Percentiles rank a stretch among this genome's conserved stretches.
Evolutionary conservation across 2,329 filamentous ascomycete genomes (phyloP).

Genomic region (Orbilia blumenaviensis): DNA sequence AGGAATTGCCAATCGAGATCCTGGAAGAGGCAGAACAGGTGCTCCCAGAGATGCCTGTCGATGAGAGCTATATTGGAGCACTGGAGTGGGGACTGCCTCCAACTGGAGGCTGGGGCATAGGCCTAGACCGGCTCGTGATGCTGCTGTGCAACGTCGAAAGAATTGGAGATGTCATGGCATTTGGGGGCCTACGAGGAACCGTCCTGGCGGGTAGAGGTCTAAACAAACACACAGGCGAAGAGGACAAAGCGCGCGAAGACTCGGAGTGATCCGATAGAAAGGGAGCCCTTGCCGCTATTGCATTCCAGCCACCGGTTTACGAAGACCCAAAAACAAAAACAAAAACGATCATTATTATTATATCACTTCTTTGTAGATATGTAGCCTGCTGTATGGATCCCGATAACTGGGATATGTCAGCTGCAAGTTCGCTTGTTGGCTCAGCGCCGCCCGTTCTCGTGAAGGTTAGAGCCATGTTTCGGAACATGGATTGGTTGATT

Average conservation of each 20-base stretch:
- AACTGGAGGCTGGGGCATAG: constrained; percentile 96
- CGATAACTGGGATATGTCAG: background rate
- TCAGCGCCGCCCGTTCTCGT: background rate
- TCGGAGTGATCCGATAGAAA: background rate
- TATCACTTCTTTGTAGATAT: background rate
- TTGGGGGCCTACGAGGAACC: constrained; percentile 79
- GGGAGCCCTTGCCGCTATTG: too few species aligned
- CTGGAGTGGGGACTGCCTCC: constrained; percentile 91
- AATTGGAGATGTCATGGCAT: constrained; percentile 86
- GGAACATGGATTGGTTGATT: background rate
- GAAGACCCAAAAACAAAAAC: too few species aligned
- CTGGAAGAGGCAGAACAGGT: constrained; percentile 60
- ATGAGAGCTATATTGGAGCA: constrained; percentile 84
- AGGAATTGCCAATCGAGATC: constrained; percentile 41
- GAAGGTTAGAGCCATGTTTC: constrained; percentile 6
- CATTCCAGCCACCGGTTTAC: too few species aligned
- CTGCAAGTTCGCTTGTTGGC: background rate
- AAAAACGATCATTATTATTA: too few species aligned
- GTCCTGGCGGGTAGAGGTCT: constrained; percentile 60
- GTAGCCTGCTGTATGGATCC: too few species aligned
- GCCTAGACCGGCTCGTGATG: constrained; percentile 91
- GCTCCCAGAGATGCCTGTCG: constrained; percentile 67
- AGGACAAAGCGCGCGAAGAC: background rate
- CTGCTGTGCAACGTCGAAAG: constrained; percentile 79
- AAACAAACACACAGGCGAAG: background rate